Evolutionary conservation across 2,329 filamentous ascomycete genomes (phyloP), one percentile per base, ranked within the genome.

Genomic region (Epichloe uncinata): DNA sequence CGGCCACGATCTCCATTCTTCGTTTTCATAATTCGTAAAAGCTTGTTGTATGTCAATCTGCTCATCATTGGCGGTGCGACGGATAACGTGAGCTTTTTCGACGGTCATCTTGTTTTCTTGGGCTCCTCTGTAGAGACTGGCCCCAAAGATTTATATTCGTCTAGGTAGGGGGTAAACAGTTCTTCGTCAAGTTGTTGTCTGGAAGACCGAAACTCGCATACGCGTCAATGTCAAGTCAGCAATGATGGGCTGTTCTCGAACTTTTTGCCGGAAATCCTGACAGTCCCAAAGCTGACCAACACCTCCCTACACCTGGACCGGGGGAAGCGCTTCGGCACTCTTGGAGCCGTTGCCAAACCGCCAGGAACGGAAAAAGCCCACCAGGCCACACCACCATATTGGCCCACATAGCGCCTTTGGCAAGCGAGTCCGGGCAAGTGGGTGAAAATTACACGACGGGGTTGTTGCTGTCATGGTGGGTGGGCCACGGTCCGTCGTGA

Each of bases 1-100:
- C 6, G 73, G 72, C 72, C 72, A 75, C 5, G 68, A 59, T 37
- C 63, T 65, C 59, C 68, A 73, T 2, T 63, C 58, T 37, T 61
- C 56, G 4, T 56, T 56, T 13, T 58, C 50, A 20, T 64, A 50
- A 47, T 67, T 66, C 33, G 57, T 52, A 1, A 54, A 44, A n/a
- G 50, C 50, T 34, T 56, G 55, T 7, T 58, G 47, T 4, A 34
- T 22, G 34, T 67, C 65, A 34, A 55, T 55, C 16, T 43, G 51
- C 26, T 65, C 60, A 15, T 66, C 53, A 12, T 59, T 52, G 8
- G 49, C 53, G 4, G 62, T 60, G 35, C 65, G 65, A 38, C 45
- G 54, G 50, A 60, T 48, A 7, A 58, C 56, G n/a, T 58, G 59
- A 4, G 57, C 30, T 4, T 47, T 53, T 45, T 66, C 61, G 47